Base-by-base conservation (phyloP, 306 rosid species). In the Ammopiptanthus mongolicus region DNA sequence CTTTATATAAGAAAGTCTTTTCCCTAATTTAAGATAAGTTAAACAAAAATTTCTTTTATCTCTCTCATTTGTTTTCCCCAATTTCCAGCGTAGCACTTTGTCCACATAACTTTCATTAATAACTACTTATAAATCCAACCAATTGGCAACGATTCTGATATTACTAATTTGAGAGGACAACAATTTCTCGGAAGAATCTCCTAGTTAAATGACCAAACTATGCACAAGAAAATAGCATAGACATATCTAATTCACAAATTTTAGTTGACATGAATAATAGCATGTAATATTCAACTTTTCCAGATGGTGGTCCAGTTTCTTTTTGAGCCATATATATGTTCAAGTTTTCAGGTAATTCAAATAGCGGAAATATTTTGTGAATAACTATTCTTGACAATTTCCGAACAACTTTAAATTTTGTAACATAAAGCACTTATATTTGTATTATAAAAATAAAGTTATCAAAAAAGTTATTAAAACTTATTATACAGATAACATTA, bases 221-320 rank as follows among this genome's bases (percentile, higher is more conserved):
- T 29, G 61, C 33, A 51, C 8, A 71, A 37, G 34, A 47, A 60
- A n/a, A 18, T 17, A 46, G 13, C 17, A 61, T 15, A 33, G 4
- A 66, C 1, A 14, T 8, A 29, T 57, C 11, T 51, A 62, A 48
- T 13, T 23, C 25, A 46, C 21, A 37, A 72, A 77, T 6, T 51
- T 53, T 31, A 3, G 37, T 36, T n/a, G 68, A 62, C 36, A 41
- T 29, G 15, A 29, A 11, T 71, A 39, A 51, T 59, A 61, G 63
- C 28, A 25, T 23, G 2, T 25, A 47, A 56, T 62, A 74, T 79
- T 83, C 21, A 78, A 69, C 37, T 23, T 42, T 41, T 18, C 22
- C 81, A 81, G 81, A 52, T 81, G 81, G 78, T 81, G 85, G 85
- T 81, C 85, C 85, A 70, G 33, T 55, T 61, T 76, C 17, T 34